Evolutionary conservation across 805 yeast species (phyloP).

Genomic region (Dipodascopsis tothii): DNA sequence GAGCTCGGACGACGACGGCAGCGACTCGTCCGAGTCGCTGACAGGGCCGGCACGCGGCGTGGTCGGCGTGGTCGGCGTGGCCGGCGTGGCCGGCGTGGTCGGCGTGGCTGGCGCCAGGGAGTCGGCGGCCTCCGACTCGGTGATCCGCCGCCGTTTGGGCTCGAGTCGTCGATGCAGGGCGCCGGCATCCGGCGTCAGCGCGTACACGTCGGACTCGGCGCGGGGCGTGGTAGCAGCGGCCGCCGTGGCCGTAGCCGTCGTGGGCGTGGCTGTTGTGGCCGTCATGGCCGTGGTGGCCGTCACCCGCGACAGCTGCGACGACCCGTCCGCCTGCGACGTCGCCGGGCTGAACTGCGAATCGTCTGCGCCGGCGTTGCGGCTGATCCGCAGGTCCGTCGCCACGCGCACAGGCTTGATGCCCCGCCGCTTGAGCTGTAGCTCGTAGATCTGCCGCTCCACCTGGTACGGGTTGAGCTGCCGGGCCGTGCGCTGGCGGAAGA

Average conservation of each 20-base stretch:
- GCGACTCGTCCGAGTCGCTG: background rate
- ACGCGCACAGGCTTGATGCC: constrained; percentile 23
- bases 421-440: constrained; percentile 15
- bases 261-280: too few species aligned
- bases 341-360: constrained; percentile 13
- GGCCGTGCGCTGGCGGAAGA: constrained; percentile 22
- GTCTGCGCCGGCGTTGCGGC: background rate
- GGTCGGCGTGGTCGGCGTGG: too few species aligned
- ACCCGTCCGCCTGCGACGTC: constrained; percentile 1
- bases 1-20: constrained; percentile 4
- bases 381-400: constrained; percentile 8
- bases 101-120: background rate
- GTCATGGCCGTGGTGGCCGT: background rate
- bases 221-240: too few species aligned
- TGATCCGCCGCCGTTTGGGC: constrained; percentile 3
- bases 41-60: background rate
- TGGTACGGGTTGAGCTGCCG: constrained; percentile 24
- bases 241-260: background rate
- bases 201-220: too few species aligned
- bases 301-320: background rate
- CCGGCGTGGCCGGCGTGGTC: constrained; percentile 1
- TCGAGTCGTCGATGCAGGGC: too few species aligned
- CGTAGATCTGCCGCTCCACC: constrained; percentile 23
- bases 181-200: too few species aligned
- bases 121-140: constrained; percentile 7